Base-by-base conservation (phyloP, 768 basidiomycete genomes). In the Agrocybe praecox region DNA sequence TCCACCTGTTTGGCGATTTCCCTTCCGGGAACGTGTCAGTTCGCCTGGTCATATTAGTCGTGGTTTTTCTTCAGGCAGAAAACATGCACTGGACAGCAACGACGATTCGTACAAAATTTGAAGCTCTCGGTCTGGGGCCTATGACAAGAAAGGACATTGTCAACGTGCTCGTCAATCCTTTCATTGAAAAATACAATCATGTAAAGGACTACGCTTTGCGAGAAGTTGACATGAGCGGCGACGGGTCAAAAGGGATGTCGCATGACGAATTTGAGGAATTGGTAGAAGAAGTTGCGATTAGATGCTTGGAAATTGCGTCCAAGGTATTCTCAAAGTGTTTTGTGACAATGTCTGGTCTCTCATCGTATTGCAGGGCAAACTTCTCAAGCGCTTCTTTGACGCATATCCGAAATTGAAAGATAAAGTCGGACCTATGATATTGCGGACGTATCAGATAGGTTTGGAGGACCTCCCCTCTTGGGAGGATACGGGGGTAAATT, bases 21-120 rank as follows among this genome's bases (percentile, higher is more conserved):
- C 86, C 87, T 19, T 84, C 81, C 43, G 62, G 75, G 7, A 81
- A 89, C 64, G 77, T 79, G 19, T 75, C 75, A 46, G 87, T 85
- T 59, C 86, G 89, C 42, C 78, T 86, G 19, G 88, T 89, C 52
- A 84, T 95, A 72, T 78, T 93, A n/a, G 76, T 91, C 54, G 82
- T 84, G 15, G 75, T 87, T 18, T 90, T 88, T 69, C 74, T 85
- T 32, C 61, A 72, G 17, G 69, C 73, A 44, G 75, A 76, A 52
- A 66, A 69, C 50, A 60, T 66, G 19, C 69, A 69, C 40, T 70
- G 70, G 52, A 68, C 67, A 18, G 59, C 70, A 12, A 58, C 63
- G 24, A 67, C 74, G 1, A 71, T 83, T 53, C 76, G 76, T 49
- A 68, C 73, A 42, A 84, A 83, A 61, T 72, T 91, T 48, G 84